Evolutionary conservation across 2,329 filamentous ascomycete species (phyloP).

Genomic region (Dactylellina leptospora): DNA sequence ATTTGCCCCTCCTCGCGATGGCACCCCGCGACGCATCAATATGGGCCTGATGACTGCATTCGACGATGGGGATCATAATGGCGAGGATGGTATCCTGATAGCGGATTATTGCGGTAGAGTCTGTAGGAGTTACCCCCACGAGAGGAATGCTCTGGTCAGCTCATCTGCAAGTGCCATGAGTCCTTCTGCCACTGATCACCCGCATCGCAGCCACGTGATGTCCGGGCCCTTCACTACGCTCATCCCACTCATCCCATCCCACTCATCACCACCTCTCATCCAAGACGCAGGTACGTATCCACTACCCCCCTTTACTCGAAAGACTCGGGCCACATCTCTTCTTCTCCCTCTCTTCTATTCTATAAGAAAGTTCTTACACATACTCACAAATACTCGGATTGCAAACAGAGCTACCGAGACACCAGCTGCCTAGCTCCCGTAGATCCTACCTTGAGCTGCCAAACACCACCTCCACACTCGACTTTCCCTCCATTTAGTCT

Average conservation of each 20-base stretch:
- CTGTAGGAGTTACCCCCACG: background rate
- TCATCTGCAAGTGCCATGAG: constrained; percentile 16
- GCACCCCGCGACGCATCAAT: background rate
- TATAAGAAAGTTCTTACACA: background rate
- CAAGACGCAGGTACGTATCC: constrained; percentile 6
- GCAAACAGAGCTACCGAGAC: too few species aligned
- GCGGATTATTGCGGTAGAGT: too few species aligned
- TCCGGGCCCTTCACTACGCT: background rate
- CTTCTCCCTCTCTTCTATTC: too few species aligned
- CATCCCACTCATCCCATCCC: constrained; percentile 10
- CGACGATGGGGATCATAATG: background rate
- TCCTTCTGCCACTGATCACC: background rate
- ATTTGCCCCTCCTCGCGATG: background rate
- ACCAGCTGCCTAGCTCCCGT: too few species aligned
- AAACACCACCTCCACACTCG: background rate
- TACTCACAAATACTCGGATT: too few species aligned
- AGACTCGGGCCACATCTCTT: too few species aligned
- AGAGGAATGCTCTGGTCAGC: too few species aligned
- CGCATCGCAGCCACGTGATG: constrained; percentile 40
- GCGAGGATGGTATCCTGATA: too few species aligned
- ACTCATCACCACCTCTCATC: background rate
- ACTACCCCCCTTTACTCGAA: background rate
- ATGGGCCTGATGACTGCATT: background rate
- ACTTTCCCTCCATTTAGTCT: background rate
- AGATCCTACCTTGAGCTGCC: too few species aligned